Evolutionary conservation across 2,329 filamentous ascomycete genomes (phyloP).

Genomic region (Delphinella strobiligena): DNA sequence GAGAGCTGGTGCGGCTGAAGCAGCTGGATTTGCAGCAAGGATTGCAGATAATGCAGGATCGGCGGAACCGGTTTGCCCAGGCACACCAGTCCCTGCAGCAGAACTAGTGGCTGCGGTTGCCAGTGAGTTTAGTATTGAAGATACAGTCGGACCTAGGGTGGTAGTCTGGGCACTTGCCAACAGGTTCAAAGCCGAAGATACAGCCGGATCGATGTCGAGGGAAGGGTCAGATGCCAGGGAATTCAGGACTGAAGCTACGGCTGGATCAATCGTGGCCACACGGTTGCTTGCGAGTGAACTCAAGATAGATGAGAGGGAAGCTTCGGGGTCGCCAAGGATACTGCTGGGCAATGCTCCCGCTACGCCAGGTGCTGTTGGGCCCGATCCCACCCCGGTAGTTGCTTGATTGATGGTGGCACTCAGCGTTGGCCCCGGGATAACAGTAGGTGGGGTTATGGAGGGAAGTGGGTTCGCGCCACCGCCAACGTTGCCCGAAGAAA

Average conservation of each 20-base stretch:
- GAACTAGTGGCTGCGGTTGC: background rate
- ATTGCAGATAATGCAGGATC: background rate
- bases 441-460: too few relatives aligned
- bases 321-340: background rate
- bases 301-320: background rate
- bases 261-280: background rate
- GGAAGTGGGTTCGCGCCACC: too few relatives aligned
- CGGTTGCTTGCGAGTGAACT: constrained; percentile 1
- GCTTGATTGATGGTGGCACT: too few relatives aligned
- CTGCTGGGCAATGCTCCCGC: background rate
- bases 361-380: background rate
- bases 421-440: too few relatives aligned
- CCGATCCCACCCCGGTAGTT: background rate
- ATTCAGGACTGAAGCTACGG: background rate
- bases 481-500: too few relatives aligned
- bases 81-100: background rate
- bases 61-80: background rate
- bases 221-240: background rate
- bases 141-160: background rate
- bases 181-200: constrained; percentile 1
- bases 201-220: background rate
- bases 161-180: background rate
- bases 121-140: constrained; percentile 2
- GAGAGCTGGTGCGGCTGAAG: background rate
- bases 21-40: constrained; percentile 2